Percentiles rank a stretch among this genome's conserved stretches.
Conservation (phyloP, 2,329 filamentous ascomycete genomes). For the Fusarium brevicatenulatum region DNA sequence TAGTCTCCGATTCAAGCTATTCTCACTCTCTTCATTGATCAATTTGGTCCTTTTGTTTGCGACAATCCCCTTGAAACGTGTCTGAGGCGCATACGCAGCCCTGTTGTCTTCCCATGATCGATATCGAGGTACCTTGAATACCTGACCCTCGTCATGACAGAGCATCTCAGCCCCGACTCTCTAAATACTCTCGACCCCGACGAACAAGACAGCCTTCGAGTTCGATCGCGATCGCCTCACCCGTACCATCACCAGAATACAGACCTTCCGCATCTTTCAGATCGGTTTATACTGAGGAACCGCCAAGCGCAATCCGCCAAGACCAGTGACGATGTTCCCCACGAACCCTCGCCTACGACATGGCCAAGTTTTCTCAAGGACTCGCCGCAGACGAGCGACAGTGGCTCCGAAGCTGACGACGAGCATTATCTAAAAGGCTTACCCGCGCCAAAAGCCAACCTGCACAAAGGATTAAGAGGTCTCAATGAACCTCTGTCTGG, state of each 20-base stretch:
- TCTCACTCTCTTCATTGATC: background rate
- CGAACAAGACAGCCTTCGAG: constrained; percentile 56
- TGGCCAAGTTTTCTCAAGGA: constrained; percentile 56
- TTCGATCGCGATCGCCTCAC: constrained; percentile 71
- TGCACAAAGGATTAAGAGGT: constrained; percentile 81
- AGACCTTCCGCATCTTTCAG: constrained; percentile 64
- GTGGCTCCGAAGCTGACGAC: constrained; percentile 94
- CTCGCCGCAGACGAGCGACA: constrained; percentile 78
- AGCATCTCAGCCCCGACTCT: constrained; percentile 53
- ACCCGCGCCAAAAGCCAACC: constrained; percentile 77
- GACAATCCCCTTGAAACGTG: constrained; percentile 2
- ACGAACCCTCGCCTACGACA: constrained; percentile 39
- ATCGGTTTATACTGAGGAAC: constrained; percentile 48
- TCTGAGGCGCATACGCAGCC: constrained; percentile 36
- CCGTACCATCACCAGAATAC: constrained; percentile 71
- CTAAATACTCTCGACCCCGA: constrained; percentile 48
- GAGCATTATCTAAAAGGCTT: constrained; percentile 88
- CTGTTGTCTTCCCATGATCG: constrained; percentile 47
- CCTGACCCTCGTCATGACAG: constrained; percentile 56
- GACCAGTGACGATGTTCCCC: constrained; percentile 33
- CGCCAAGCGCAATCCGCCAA: constrained; percentile 30
- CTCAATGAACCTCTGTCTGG: constrained; percentile 65
- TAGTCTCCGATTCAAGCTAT: constrained; percentile 11
- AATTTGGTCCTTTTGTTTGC: background rate
- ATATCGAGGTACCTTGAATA: constrained; percentile 31